Base-by-base conservation (phyloP, 108 stramenopile species). In the Chaetoceros muelleri region DNA sequence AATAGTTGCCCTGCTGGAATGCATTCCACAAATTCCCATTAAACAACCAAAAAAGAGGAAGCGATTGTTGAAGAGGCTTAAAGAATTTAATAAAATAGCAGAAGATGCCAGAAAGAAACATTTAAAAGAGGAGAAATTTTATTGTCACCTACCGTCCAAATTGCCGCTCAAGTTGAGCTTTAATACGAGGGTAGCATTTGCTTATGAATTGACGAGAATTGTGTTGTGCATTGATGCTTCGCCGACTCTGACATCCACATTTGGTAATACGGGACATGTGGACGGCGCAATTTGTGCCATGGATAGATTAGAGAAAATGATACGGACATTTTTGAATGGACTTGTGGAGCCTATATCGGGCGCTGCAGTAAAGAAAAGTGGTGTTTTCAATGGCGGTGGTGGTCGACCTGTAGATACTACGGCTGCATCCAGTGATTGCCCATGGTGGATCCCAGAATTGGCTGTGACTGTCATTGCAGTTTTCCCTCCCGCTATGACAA, bases 191-290 rank as follows among this genome's bases (percentile, higher is more conserved):
- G 69, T 90, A 19, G 66, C 72, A 13, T 90, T 84, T 58, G 78
- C 80, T 1, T 90, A 90, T 63, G 84, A 85, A 66, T 61, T 80
- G 30, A 85, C 88, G 8, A 67, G 82, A 13, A 82, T 90, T 46
- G 84, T 78, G n/a, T 78, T 90, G 67, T 71, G 78, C 46, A 52
- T 90, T 24, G 88, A 90, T 76, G 88, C 88, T 18, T 80, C 78
- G 29, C 78, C 88, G 3, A 81, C 80, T 58, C 55, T 84, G 55
- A 82, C 83, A 23, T 73, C 75, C 21, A 72, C 81, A 0, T 75
- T 72, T 58, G 81, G 77, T 19, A 52, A 62, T n/a, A 50, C 58
- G 24, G 64, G 56, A 19, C 57, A 24, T 18, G 27, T 52, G 21
- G 50, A 58, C n/a, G 44, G 57, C 44, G 30, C 23, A 3, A 45